phyloP scores from a whole-genome alignment of 305 asterid genomes.

The Fraxinus angustifolia region DNA sequence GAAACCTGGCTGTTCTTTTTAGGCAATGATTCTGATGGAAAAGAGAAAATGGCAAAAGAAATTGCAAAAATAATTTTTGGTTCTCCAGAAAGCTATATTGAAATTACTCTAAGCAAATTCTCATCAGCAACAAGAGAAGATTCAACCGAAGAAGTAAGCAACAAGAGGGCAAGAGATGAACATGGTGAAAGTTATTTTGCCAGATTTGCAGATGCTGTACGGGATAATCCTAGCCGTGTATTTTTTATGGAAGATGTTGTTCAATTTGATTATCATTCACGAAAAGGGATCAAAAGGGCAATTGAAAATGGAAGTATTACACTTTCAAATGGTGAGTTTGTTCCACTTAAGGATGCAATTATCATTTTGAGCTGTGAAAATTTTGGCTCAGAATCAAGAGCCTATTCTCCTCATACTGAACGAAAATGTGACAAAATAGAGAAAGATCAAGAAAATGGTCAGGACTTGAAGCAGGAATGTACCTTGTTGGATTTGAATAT shows the following conservation, averaged over 20 bases:
- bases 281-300: constrained; percentile 45
- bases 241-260: constrained; percentile 68
- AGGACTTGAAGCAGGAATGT: constrained; percentile 19
- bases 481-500: constrained; percentile 61
- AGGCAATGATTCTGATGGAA: constrained; percentile 62
- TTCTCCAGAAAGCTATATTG: constrained; percentile 35
- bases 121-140: constrained; percentile 28
- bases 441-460: constrained; percentile 13
- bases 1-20: constrained; percentile 66
- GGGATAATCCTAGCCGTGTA: constrained; percentile 61
- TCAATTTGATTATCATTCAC: constrained; percentile 36
- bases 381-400: constrained; percentile 29
- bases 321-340: constrained; percentile 35
- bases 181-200: constrained; percentile 49
- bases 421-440: constrained; percentile 10
- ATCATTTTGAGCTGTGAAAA: constrained; percentile 57
- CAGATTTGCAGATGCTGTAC: constrained; percentile 54
- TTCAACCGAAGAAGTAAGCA: constrained; percentile 46
- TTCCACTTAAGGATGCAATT: constrained; percentile 63
- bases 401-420: constrained; percentile 23
- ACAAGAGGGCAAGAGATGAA: constrained; percentile 66
- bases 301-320: constrained; percentile 41
- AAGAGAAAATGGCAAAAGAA: constrained; percentile 65
- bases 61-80: constrained; percentile 59
- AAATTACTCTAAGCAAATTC: constrained; percentile 51